Conservation (phyloP, 345 rosid genomes). For the Murraya koenigii region DNA sequence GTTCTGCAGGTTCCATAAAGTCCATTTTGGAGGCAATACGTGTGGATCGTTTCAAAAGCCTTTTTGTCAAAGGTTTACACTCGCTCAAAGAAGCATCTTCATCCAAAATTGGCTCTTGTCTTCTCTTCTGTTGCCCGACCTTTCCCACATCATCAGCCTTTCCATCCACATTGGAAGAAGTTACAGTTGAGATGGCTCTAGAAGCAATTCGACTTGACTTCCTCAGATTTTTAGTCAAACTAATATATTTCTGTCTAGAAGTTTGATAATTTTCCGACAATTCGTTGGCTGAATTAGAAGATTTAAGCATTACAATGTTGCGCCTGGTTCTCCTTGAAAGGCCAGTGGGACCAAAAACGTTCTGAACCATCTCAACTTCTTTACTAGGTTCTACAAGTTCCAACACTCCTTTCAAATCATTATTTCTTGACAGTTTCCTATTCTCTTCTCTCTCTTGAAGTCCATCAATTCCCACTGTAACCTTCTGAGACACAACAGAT, state of each 20-base stretch:
- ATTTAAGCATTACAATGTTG: slow-evolving; percentile 9
- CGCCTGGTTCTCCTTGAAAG: slow-evolving; percentile 31
- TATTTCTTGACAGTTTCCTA: slow-evolving; percentile 12
- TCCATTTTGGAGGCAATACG: slow-evolving; percentile 1
- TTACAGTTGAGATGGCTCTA: background rate
- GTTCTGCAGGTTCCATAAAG: slow-evolving; percentile 7
- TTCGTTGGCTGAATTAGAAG: slow-evolving; percentile 1
- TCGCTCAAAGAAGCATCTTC: slow-evolving; percentile 6
- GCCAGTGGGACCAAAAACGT: background rate
- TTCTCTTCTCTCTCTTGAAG: slow-evolving; percentile 4
- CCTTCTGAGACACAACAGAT: slow-evolving; percentile 14
- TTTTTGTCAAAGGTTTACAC: slow-evolving; percentile 14
- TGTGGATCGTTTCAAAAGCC: slow-evolving; percentile 18
- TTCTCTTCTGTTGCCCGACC: slow-evolving; percentile 2
- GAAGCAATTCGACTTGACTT: slow-evolving; percentile 15
- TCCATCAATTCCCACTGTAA: slow-evolving; percentile 9
- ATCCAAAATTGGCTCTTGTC: slow-evolving; percentile 5
- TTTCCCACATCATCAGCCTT: slow-evolving; percentile 4
- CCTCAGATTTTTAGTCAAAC: background rate
- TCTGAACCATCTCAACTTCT: slow-evolving; percentile 13
- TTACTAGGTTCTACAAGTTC: slow-evolving; percentile 10
- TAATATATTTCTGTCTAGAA: background rate
- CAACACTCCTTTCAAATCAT: slow-evolving; percentile 1
- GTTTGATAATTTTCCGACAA: slow-evolving; percentile 4
- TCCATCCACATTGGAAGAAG: slow-evolving; percentile 5